These are phyloP conservation scores for Vanrija pseudolonga DNA, from an alignment of 1,284 basidiomycete species.

Conservation along the genomic window DNA sequence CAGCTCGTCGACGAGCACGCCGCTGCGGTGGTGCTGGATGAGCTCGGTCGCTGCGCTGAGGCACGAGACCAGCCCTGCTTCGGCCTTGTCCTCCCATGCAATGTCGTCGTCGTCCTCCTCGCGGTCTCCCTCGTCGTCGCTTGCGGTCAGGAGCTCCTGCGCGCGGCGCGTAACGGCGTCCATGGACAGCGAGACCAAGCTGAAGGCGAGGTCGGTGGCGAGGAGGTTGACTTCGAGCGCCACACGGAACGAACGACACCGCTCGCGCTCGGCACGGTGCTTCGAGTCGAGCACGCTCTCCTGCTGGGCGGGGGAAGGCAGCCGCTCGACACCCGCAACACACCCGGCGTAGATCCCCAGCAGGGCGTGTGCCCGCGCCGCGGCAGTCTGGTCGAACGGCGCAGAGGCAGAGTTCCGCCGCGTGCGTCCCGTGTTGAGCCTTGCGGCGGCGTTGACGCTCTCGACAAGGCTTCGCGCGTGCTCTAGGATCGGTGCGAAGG, in stretches of 20 bases:
- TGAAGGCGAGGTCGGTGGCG: constrained; percentile 22
- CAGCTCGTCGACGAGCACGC: constrained; percentile 7
- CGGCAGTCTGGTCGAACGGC: background rate
- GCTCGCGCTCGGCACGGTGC: background rate
- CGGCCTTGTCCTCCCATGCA: constrained; percentile 15
- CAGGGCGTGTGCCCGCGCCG: background rate
- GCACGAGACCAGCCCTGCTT: constrained; percentile 9
- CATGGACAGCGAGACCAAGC: constrained; percentile 25
- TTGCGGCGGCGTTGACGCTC: background rate
- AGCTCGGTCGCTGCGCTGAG: constrained; percentile 7
- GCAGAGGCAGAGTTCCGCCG: background rate
- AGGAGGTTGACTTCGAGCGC: constrained; percentile 23
- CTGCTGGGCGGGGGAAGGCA: background rate
- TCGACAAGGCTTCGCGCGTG: background rate
- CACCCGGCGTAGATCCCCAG: background rate
- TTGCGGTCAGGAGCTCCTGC: background rate
- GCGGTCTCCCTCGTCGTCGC: constrained; percentile 12
- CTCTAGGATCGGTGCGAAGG: background rate
- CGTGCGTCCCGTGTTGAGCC: background rate
- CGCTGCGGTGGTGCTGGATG: constrained; percentile 7
- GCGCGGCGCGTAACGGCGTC: constrained; percentile 22
- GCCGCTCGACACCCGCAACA: background rate
- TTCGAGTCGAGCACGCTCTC: background rate
- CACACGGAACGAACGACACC: constrained; percentile 19
- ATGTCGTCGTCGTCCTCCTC: constrained; percentile 17